These are phyloP conservation scores for Saksenaea vasiformis DNA, from an alignment of 371 early-diverging fungal species.

Conservation along the genomic window DNA sequence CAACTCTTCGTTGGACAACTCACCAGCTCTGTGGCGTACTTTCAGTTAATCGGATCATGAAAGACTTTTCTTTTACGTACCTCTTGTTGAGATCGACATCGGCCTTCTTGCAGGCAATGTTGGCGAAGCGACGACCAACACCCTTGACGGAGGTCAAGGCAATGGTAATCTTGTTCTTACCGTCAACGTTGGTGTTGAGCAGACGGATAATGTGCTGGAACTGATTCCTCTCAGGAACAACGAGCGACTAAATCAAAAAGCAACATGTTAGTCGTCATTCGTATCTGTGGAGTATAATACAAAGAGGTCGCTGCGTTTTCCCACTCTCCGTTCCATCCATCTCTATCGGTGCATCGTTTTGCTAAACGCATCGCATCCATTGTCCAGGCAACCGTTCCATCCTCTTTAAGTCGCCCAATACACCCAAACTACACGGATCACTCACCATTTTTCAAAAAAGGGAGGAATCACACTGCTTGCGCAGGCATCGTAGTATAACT, in stretches of 20 bases:
- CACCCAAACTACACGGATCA: background rate
- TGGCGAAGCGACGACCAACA: constrained; percentile 96
- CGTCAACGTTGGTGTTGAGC: constrained; percentile 99
- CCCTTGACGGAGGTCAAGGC: constrained; percentile 98
- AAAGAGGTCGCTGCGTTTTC: background rate
- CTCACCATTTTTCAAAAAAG: constrained; percentile 7
- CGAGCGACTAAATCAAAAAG: constrained; percentile 68
- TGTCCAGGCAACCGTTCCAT: background rate
- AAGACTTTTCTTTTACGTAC: constrained; percentile 31
- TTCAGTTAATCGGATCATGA: background rate
- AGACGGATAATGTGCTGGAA: constrained; percentile 99
- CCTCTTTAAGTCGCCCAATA: background rate
- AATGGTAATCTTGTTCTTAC: constrained; percentile 91
- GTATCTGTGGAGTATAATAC: background rate
- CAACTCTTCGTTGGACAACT: constrained; percentile 89
- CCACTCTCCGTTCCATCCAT: background rate
- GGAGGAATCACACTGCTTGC: constrained; percentile 1
- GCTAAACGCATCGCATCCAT: background rate
- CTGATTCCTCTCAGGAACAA: constrained; percentile 82
- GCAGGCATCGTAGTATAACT: background rate
- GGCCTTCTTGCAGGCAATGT: constrained; percentile 96
- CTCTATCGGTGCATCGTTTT: background rate
- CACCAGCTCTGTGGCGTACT: constrained; percentile 82
- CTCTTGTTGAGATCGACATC: constrained; percentile 93
- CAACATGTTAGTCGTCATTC: background rate